phyloP scores from a whole-genome alignment of 2,329 filamentous ascomycete genomes.

The Alternaria panax region DNA sequence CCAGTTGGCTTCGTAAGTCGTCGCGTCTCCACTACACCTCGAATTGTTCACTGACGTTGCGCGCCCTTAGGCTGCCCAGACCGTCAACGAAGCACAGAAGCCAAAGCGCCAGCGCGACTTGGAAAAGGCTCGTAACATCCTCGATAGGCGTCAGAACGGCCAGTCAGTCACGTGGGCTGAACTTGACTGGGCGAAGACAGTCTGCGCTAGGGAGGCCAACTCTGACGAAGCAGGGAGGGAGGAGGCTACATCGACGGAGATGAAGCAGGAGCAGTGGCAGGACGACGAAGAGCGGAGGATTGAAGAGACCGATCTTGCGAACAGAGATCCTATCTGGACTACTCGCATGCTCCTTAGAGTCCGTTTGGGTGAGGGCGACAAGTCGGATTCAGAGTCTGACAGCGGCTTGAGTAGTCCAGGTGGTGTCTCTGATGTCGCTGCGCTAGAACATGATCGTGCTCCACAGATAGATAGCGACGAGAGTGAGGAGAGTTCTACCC shows the following conservation, averaged over 20 bases:
- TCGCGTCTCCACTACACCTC: not conserved
- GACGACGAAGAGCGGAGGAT: too few species aligned
- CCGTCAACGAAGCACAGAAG: not conserved
- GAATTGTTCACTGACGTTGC: not conserved
- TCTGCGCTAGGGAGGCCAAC: not conserved
- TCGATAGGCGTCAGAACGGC: too few species aligned
- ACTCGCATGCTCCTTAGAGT: not conserved
- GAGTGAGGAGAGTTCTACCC: not conserved
- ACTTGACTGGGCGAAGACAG: not conserved
- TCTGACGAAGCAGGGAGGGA: not conserved
- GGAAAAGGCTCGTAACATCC: not conserved
- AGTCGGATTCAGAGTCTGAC: not conserved
- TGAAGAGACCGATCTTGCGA: not conserved
- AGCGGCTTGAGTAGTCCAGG: not conserved
- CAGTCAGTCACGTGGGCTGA: not conserved
- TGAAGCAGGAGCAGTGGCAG: not conserved
- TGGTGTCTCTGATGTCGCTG: too few species aligned
- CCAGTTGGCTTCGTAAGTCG: not conserved
- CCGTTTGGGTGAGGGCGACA: not conserved
- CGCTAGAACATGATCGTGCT: not conserved
- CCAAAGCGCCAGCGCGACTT: not conserved
- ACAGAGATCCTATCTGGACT: not conserved
- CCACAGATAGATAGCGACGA: too few species aligned
- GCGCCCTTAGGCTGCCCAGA: not conserved
- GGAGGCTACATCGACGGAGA: not conserved